A percentile compares a stretch with the other conserved stretches of the same genome.
Conservation (phyloP, 2,329 filamentous ascomycete species). For the Penicillium sp. region DNA sequence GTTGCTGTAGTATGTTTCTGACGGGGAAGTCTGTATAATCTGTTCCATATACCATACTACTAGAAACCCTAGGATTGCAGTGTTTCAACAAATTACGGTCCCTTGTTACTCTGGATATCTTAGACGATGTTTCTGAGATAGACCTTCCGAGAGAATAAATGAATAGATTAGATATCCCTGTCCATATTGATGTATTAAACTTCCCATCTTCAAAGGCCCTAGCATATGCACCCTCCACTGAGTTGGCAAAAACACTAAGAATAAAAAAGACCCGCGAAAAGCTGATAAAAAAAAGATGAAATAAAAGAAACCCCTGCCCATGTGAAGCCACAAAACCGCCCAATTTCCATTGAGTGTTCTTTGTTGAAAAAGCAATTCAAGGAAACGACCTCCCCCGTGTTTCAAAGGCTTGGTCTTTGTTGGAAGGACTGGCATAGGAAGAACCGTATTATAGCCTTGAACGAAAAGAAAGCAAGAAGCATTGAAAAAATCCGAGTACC, state of each 20-base stretch:
- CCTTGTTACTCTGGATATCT: too few relatives aligned
- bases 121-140: too few relatives aligned
- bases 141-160: too few relatives aligned
- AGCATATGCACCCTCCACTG: neutral
- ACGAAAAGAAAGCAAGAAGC: neutral
- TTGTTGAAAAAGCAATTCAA: neutral
- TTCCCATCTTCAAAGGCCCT: neutral
- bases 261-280: neutral
- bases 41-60: neutral
- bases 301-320: neutral
- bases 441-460: neutral
- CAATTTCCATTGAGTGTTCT: neutral
- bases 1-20: neutral
- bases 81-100: too few relatives aligned
- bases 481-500: neutral
- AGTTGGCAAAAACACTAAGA: neutral
- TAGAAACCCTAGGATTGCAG: too few relatives aligned
- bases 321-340: neutral
- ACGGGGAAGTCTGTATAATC: too few relatives aligned
- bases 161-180: too few relatives aligned
- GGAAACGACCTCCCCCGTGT: neutral
- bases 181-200: neutral
- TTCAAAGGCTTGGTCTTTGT: neutral
- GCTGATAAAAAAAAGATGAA: neutral
- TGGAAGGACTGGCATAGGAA: neutral